Evolutionary conservation across 2,329 filamentous ascomycete species (phyloP).

Genomic region (Eutypa lata): DNA sequence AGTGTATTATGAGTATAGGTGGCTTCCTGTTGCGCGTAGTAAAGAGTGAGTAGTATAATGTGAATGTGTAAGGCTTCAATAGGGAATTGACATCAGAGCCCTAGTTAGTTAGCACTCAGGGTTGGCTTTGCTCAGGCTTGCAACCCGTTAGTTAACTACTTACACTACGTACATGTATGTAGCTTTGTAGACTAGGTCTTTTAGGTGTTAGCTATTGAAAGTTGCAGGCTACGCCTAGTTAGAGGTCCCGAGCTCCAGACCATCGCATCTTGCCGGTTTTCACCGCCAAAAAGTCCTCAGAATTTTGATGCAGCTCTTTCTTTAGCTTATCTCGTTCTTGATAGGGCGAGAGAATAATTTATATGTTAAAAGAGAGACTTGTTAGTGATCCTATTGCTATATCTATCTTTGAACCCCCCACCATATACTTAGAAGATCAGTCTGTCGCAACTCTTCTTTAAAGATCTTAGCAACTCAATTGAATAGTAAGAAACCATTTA

Average conservation of each 20-base stretch:
- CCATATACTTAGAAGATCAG: neutral
- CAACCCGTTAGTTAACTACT: too few relatives aligned
- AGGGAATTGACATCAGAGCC: too few relatives aligned
- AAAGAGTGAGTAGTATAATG: too few relatives aligned
- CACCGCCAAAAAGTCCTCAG: slow-evolving; percentile 43
- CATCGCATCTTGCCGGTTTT: slow-evolving; percentile 32
- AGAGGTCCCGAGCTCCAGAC: neutral
- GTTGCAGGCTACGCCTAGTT: too few relatives aligned
- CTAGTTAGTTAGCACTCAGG: too few relatives aligned
- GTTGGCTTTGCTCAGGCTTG: too few relatives aligned
- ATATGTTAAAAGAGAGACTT: neutral
- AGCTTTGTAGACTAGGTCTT: too few relatives aligned
- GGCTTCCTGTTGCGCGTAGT: too few relatives aligned
- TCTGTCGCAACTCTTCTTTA: neutral
- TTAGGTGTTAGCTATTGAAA: too few relatives aligned
- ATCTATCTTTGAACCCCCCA: neutral
- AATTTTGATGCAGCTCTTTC: slow-evolving; percentile 4
- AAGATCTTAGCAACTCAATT: neutral
- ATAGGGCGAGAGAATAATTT: too few relatives aligned
- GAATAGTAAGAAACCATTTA: neutral
- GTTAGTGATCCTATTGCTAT: neutral
- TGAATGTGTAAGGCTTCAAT: too few relatives aligned
- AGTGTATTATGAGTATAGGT: too few relatives aligned
- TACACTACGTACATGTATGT: neutral
- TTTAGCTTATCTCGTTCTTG: neutral